Base-by-base conservation (phyloP, 2,329 filamentous ascomycete genomes). In the Chaetomium olivaceum region DNA sequence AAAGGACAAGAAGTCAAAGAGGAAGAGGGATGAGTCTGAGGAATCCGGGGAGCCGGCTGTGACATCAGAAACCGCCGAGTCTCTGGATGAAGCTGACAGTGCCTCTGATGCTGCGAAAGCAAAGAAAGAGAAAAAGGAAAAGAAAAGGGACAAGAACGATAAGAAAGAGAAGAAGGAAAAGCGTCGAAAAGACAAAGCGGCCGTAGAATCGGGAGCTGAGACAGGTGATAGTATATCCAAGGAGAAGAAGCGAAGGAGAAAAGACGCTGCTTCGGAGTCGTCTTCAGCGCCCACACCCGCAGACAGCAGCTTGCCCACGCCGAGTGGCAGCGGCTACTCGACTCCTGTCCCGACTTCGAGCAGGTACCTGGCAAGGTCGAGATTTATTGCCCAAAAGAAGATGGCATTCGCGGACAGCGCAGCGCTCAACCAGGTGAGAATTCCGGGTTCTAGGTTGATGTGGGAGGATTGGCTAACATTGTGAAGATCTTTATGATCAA, bases 311-410 rank as follows among this genome's bases (percentile, higher is more conserved):
- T 80, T 80, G 57, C 81, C 81, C 31, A 83, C 80, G 33, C 81
- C 82, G 65, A 80, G 76, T 67, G 78, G 77, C 76, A 79, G 74
- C 65, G 74, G 74, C 21, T 69, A 66, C 51, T 74, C 73, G 16
- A 74, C 74, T 7, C 73, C 74, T 29, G 64, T 70, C 19, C 60
- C 66, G 0, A 67, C 72, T 67, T 81, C 84, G 29, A 87, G 84
- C 58, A 85, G 92, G 69, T 91, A 93, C 75, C 85, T 90, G 62
- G 87, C 93, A 56, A 83, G 94, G 69, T 88, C 91, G 71, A 85
- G 92, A 67, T 92, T 93, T 77, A 97, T 98, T 73, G 90, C 90
- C 64, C 91, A 95, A 72, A 98, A 98, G 82, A 89, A 88, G 73
- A 87, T 89, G 80, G 93, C 93, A 2, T 85, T 93, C 65, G 85